A percentile compares a stretch with the other conserved stretches of the same genome.
Conservation (phyloP, 2,329 filamentous ascomycete species). For the Immersiporthe knoxdaviesiana region DNA sequence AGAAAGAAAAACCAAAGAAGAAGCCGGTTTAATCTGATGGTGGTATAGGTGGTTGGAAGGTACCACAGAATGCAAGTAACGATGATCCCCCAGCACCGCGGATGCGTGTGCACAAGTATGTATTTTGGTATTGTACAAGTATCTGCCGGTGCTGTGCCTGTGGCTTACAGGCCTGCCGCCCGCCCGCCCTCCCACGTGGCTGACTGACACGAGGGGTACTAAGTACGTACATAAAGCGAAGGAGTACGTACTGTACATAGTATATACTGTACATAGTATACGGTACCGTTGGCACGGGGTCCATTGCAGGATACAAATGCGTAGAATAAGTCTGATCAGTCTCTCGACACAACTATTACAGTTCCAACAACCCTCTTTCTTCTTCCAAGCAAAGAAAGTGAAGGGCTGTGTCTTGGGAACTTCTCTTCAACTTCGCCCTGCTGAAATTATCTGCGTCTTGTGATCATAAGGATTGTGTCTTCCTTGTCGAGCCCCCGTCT, state of each 20-base stretch:
- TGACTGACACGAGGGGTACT: neutral
- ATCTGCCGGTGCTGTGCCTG: conserved; percentile 2
- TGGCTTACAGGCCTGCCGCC: conserved; percentile 4
- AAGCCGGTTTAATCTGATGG: neutral
- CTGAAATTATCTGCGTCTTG: neutral
- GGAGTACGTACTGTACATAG: neutral
- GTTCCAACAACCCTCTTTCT: neutral
- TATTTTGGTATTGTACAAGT: neutral
- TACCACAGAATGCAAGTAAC: neutral
- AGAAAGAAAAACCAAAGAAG: neutral
- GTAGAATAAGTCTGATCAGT: too few relatives aligned
- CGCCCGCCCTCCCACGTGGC: neutral
- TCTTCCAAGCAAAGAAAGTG: neutral
- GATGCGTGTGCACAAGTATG: neutral
- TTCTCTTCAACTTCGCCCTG: neutral
- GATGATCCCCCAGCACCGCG: neutral
- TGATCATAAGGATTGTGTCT: neutral
- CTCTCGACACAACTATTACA: too few relatives aligned
- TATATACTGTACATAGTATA: neutral
- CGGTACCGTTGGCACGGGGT: neutral
- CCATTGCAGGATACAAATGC: neutral
- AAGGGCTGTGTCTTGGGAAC: neutral
- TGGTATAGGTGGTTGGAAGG: neutral
- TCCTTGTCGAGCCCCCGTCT: neutral
- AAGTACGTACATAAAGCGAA: too few relatives aligned